A percentile compares a stretch with the other conserved stretches of the same genome.
These are phyloP conservation scores for Sarocladium oryzae DNA, from an alignment of 2,329 filamentous ascomycete species.

Conservation along the genomic window DNA sequence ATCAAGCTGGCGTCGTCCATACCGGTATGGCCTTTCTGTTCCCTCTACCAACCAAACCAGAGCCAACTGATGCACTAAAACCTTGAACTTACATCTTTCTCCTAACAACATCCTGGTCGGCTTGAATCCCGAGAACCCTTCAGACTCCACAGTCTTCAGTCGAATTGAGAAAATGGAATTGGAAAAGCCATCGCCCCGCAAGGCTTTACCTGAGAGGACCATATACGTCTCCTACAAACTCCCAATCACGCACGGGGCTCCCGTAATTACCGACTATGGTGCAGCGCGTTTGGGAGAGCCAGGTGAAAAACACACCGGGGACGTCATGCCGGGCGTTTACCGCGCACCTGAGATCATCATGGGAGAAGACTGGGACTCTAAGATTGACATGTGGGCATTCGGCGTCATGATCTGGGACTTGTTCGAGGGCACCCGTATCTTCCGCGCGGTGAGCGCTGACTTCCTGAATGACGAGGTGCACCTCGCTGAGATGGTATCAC, in stretches of 20 bases:
- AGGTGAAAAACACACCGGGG: slow-evolving; percentile 13
- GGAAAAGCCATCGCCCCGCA: slow-evolving; percentile 16
- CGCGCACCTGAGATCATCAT: slow-evolving; percentile 27
- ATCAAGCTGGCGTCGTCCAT: slow-evolving; percentile 15
- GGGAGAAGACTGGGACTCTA: slow-evolving; percentile 25
- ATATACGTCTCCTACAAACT: slow-evolving; percentile 22
- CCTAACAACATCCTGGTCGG: slow-evolving; percentile 22
- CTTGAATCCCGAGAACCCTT: slow-evolving; percentile 9
- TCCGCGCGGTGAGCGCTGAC: slow-evolving; percentile 16
- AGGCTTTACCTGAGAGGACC: slow-evolving; percentile 19
- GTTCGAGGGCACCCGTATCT: slow-evolving; percentile 22
- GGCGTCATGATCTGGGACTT: slow-evolving; percentile 25
- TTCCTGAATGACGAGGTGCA: slow-evolving; percentile 20
- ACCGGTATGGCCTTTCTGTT: slow-evolving; percentile 14
- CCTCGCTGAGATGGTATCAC: slow-evolving; percentile 28
- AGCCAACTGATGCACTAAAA: not conserved
- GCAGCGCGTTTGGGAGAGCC: slow-evolving; percentile 18
- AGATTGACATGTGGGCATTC: slow-evolving; percentile 28
- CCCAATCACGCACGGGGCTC: slow-evolving; percentile 16
- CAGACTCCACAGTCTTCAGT: slow-evolving; percentile 12
- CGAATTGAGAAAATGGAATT: slow-evolving; percentile 13
- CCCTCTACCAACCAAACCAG: no score
- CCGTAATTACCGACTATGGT: slow-evolving; percentile 24
- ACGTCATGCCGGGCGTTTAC: slow-evolving; percentile 26
- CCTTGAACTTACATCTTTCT: slow-evolving; percentile 14